Percentiles rank a stretch among this genome's conserved stretches.
Evolutionary conservation across 495 filamentous ascomycete species (phyloP).

Genomic region (Penicillium cinerascens): DNA sequence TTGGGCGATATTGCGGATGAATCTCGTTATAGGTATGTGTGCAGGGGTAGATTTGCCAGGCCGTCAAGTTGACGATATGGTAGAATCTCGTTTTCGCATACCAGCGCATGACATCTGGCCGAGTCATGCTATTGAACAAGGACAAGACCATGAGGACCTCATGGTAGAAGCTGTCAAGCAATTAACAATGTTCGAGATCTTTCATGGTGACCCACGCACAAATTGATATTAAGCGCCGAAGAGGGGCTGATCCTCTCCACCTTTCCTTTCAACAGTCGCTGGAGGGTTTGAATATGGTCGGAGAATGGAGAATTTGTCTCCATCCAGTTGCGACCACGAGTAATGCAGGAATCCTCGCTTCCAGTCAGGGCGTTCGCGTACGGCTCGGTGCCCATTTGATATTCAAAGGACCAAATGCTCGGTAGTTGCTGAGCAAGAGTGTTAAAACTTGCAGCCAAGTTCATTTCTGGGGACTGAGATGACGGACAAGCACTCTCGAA

Average conservation of each 20-base stretch:
- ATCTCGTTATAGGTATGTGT: conserved; percentile 4
- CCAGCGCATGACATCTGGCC: conserved; percentile 14
- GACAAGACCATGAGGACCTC: conserved; percentile 10
- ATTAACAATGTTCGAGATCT: background rate
- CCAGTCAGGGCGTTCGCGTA: conserved; percentile 1
- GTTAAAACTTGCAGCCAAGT: background rate
- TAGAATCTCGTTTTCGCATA: conserved; percentile 15
- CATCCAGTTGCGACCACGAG: background rate
- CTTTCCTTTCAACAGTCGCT: background rate
- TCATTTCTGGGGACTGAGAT: background rate
- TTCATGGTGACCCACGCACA: background rate
- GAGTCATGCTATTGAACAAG: conserved; percentile 13
- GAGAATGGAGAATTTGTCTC: conserved; percentile 9
- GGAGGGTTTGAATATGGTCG: conserved; percentile 5
- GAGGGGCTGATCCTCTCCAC: background rate
- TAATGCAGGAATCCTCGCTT: background rate
- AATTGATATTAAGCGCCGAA: background rate
- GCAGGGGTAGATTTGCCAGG: conserved; percentile 12
- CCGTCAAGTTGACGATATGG: conserved; percentile 15
- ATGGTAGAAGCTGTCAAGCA: background rate
- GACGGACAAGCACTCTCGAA: background rate
- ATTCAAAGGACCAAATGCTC: conserved; percentile 9
- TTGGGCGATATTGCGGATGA: conserved; percentile 8
- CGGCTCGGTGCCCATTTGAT: conserved; percentile 6
- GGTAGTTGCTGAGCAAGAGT: conserved; percentile 6